These are phyloP conservation scores for Syncephalis plumigaleata DNA, from an alignment of 371 early-diverging fungal genomes.

Conservation along the genomic window DNA sequence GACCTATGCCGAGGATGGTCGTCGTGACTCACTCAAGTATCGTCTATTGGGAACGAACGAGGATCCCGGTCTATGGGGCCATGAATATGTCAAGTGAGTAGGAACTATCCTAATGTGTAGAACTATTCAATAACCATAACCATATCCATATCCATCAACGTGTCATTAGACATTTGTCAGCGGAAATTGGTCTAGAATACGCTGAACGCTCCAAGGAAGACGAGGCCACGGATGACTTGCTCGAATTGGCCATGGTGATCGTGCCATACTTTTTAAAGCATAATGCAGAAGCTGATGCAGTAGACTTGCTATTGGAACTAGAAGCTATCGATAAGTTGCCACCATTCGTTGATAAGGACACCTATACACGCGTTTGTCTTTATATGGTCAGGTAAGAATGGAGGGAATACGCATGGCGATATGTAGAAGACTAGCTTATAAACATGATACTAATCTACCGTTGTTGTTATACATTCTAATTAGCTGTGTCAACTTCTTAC, in stretches of 20 bases:
- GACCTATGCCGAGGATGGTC: constrained; percentile 78
- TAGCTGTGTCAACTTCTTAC: constrained; percentile 73
- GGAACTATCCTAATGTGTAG: not conserved
- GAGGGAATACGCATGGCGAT: too few species aligned
- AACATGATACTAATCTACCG: not conserved
- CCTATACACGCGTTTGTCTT: constrained; percentile 84
- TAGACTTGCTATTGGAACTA: constrained; percentile 83
- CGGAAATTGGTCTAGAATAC: constrained; percentile 81
- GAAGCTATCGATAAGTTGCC: constrained; percentile 63
- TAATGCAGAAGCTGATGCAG: constrained; percentile 96
- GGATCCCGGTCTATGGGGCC: constrained; percentile 91
- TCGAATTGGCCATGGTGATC: constrained; percentile 57
- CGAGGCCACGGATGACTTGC: constrained; percentile 37
- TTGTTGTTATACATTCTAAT: not conserved
- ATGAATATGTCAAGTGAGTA: constrained; percentile 81
- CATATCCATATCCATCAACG: too few species aligned
- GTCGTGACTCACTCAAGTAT: constrained; percentile 70
- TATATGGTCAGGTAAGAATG: constrained; percentile 72
- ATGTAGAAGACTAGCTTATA: not conserved
- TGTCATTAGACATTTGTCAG: constrained; percentile 56
- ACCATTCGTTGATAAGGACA: constrained; percentile 74
- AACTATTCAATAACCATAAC: not conserved
- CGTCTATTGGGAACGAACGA: constrained; percentile 65
- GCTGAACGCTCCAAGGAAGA: constrained; percentile 34
- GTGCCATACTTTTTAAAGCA: constrained; percentile 90